phyloP scores from a whole-genome alignment of 2,329 filamentous ascomycete genomes.

The Arthrobotrys sinensis region DNA sequence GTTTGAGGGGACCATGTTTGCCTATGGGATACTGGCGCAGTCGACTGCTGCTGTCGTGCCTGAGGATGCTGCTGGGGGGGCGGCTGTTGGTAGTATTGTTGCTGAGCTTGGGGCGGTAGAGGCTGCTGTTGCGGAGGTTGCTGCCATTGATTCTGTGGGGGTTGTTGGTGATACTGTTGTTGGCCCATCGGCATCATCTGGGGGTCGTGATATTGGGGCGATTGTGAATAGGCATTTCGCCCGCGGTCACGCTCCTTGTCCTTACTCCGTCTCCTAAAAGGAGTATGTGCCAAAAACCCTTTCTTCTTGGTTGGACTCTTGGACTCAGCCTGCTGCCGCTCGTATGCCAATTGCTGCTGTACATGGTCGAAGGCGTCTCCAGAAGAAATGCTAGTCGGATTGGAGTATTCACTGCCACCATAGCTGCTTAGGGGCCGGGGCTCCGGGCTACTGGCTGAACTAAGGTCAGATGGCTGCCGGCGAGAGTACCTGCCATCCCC shows the following conservation, averaged over 20 bases:
- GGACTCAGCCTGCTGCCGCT: conserved; percentile 77
- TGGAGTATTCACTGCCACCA: conserved; percentile 90
- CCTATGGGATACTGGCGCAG: conserved; percentile 38
- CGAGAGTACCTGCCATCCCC: conserved; percentile 93
- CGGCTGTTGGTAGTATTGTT: conserved; percentile 48
- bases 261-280: conserved; percentile 90
- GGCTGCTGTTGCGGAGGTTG: conserved; percentile 28
- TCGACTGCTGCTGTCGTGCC: conserved; percentile 32
- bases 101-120: conserved; percentile 33
- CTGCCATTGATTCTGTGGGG: conserved; percentile 33
- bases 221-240: conserved; percentile 64
- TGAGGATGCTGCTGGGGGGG: conserved; percentile 29
- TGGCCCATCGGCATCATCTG: conserved; percentile 47
- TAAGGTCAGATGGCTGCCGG: conserved; percentile 77
- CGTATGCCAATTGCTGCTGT: conserved; percentile 81
- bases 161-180: conserved; percentile 26
- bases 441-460: conserved; percentile 77
- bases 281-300: conserved; percentile 92
- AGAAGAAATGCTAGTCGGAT: conserved; percentile 74
- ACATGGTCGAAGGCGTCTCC: conserved; percentile 59
- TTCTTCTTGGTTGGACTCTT: conserved; percentile 82
- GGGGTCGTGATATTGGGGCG: conserved; percentile 65
- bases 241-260: conserved; percentile 68
- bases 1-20: conserved; percentile 58
- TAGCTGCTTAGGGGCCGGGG: conserved; percentile 84